Evolutionary conservation across 768 basidiomycete species (phyloP), one percentile per base, ranked within the genome.

Genomic region (Hortiboletus campestris): DNA sequence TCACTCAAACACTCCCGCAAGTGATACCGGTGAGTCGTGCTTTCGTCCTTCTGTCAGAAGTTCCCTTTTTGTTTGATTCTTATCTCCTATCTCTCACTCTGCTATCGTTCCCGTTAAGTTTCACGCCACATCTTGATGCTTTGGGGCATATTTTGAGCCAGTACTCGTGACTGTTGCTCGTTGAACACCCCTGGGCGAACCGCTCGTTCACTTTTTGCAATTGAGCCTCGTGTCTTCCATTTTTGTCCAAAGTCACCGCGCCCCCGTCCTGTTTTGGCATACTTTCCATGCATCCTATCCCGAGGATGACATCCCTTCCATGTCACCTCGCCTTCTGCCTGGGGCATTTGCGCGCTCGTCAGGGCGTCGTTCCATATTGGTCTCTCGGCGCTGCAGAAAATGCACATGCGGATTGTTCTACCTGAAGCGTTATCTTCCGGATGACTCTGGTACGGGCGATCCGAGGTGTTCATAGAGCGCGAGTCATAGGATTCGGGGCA

Each of bases 1-100:
- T 3, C 63, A 71, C 19, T 52, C 65, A 8, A 58, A 61, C 12
- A 69, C 68, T 10, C 67, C 68, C 29, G 55, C 54, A 28, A 70
- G 70, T 16, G 68, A 69, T 36, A 22, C 46, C 2, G 66, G 68
- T 72, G 55, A 69, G 68, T 63, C 31, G 20, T 17, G 1, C 3
- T 42, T 47, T 55, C 31, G 43, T 46, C 43, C 13, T 17, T 0
- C 6, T 38, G 22, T 36, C 35, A 13, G 2, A 43, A 2, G 19
- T 10, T 5, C 16, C 12, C n/a, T 9, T 41, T 44, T 25, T 17
- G 34, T 32, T 53, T 46, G 16, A 6, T 14, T 41, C n/a, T 5
- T 28, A 25, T 55, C 16, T 44, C 12, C 35, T 12, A 6, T 22
- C n/a, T 51, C n/a, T 4, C 28, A 10, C n/a, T 36, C 14, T 19